Evolutionary conservation across 2,329 filamentous ascomycete genomes (phyloP), one percentile per base, ranked within the genome.

Genomic region (Trematosphaeria pertusa): DNA sequence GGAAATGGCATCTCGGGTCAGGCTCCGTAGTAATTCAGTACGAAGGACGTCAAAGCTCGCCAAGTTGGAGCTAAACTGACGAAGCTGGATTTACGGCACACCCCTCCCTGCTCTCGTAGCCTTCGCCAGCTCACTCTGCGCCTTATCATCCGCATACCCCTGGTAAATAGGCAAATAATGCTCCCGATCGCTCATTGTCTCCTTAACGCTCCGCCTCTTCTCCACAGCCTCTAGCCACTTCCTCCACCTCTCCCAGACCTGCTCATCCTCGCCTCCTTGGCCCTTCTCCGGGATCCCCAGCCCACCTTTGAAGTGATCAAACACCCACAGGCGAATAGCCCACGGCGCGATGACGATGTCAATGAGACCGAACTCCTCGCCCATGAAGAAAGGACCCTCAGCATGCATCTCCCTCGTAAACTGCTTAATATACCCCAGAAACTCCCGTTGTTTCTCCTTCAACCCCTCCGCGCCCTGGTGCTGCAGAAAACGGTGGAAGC

Each of bases 281-380:
- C 79, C 79, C 24, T 75, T 64, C 39, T 53, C 71, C 1, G 79
- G 79, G 31, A 84, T 73, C 0, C 77, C 75, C n/a, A 78, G 50
- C 0, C 80, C 81, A 1, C 76, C 78, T 46, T 92, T 92, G 65
- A 87, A 92, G 52, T 89, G 80, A 58, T 92, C 87, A 56, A 92
- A 86, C 5, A 90, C 73, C 76, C 87, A 92, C 15, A 91, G 64
- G 11, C 88, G 77, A 43, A 85, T 81, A 0, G 85, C 84, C 87
- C 87, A 92, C 0, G 88, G 88, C 28, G 85, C 88, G 3, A 91
- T 73, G 52, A 84, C 81, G 18, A 91, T 75, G 67, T 93, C 89
- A 11, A 90, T 82, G 15, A 91, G 71, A 43, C 80, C 80, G n/a
- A 89, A 80, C 30, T 79, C 73, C 1, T 75, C 67, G 1, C 88